These are phyloP conservation scores for Paulownia fortunei DNA, from an alignment of 257 asterid species.

Conservation along the genomic window DNA sequence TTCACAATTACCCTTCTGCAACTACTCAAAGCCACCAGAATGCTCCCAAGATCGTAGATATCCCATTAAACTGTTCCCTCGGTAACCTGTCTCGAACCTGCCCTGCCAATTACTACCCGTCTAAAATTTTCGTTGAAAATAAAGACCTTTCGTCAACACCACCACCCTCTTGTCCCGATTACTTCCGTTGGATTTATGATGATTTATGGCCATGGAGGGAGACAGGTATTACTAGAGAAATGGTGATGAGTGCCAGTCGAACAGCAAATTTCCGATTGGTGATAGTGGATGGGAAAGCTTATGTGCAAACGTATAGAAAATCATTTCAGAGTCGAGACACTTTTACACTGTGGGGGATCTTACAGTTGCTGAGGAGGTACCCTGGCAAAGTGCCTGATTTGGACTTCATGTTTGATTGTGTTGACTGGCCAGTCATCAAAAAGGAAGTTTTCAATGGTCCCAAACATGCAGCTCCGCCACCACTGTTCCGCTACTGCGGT, in stretches of 20 bases:
- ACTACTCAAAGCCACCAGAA: slow-evolving; percentile 23
- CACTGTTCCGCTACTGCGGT: slow-evolving; percentile 77
- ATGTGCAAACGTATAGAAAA: slow-evolving; percentile 51
- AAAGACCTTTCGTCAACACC: neutral
- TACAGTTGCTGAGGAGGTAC: slow-evolving; percentile 70
- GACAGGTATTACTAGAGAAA: slow-evolving; percentile 63
- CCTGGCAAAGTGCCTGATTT: slow-evolving; percentile 80
- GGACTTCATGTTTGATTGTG: slow-evolving; percentile 83
- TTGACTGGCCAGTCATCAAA: slow-evolving; percentile 68
- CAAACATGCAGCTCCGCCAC: slow-evolving; percentile 51
- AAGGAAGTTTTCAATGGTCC: slow-evolving; percentile 36
- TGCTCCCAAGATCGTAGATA: slow-evolving; percentile 36
- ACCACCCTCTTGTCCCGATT: slow-evolving; percentile 57
- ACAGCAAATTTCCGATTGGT: slow-evolving; percentile 76
- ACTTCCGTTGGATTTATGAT: slow-evolving; percentile 79
- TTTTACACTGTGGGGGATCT: slow-evolving; percentile 81
- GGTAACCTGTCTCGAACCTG: slow-evolving; percentile 49
- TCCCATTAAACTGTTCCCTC: slow-evolving; percentile 62
- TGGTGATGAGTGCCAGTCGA: slow-evolving; percentile 59
- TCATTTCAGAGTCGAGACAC: slow-evolving; percentile 67
- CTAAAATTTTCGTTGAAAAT: slow-evolving; percentile 10
- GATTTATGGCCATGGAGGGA: slow-evolving; percentile 74
- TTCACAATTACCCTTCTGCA: neutral
- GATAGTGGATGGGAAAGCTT: slow-evolving; percentile 63
- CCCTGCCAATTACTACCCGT: slow-evolving; percentile 63